These are phyloP conservation scores for Colletotrichum tropicicola DNA, from an alignment of 2,329 filamentous ascomycete species.

Conservation along the genomic window DNA sequence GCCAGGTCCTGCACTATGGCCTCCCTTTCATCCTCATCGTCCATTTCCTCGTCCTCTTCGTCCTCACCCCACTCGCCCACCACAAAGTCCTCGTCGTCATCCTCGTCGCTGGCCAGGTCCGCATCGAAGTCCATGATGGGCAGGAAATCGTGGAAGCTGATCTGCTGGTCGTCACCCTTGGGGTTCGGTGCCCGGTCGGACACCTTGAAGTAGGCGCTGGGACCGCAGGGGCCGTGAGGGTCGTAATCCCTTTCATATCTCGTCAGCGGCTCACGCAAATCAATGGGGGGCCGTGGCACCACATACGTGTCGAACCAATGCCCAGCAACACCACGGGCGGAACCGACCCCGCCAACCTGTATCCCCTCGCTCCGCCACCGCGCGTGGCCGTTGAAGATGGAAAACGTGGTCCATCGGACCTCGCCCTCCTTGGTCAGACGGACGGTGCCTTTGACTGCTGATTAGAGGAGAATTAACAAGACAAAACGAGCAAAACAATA, in stretches of 20 bases:
- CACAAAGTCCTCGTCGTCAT: conserved; percentile 34
- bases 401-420: conserved; percentile 78
- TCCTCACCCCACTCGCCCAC: conserved; percentile 35
- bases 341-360: conserved; percentile 74
- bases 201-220: conserved; percentile 80
- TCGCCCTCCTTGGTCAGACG: conserved; percentile 75
- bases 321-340: conserved; percentile 74
- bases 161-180: conserved; percentile 28
- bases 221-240: conserved; percentile 74
- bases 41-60: conserved; percentile 40
- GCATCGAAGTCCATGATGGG: conserved; percentile 34
- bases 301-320: conserved; percentile 80
- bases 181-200: conserved; percentile 42
- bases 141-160: conserved; percentile 32
- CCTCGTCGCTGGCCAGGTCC: conserved; percentile 33
- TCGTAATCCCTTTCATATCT: conserved; percentile 65
- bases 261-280: conserved; percentile 1
- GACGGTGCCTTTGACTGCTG: conserved; percentile 61
- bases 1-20: conserved; percentile 36
- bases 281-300: not conserved
- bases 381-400: conserved; percentile 70
- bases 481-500: not conserved
- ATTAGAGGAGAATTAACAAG: conserved; percentile 27
- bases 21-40: conserved; percentile 36
- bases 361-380: conserved; percentile 82